Evolutionary conservation across 495 filamentous ascomycete genomes (phyloP), one percentile per base, ranked within the genome.

Genomic region (Neurospora tetraspora): DNA sequence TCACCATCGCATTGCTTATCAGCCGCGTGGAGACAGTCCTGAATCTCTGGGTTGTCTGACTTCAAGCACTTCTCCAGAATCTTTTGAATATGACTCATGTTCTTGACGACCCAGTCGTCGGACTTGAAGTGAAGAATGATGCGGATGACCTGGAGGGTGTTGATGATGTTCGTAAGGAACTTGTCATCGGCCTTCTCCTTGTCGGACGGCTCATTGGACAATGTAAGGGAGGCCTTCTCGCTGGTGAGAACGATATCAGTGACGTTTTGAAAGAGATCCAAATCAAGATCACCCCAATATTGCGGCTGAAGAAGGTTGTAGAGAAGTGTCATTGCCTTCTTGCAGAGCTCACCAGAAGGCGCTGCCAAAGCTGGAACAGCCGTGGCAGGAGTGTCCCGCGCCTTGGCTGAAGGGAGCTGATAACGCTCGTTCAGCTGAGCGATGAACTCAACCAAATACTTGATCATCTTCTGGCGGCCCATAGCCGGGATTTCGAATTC

Each of bases 371-470:
- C 79, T 5, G 85, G 81, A 27, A 84, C 82, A 37, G 82, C 81
- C 39, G 86, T 84, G 7, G 79, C 71, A 3, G 85, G 76, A 10
- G 84, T 75, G 34, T 91, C 88, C 75, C 90, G 90, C 23, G 88
- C 81, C 45, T 89, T 91, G 20, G 89, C 86, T 14, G 92, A 91
- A 7, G 89, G 89, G 39, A 92, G 88, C 68, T 87, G 89, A 82
- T 91, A 97, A 53, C 92, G 88, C 81, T 96, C 94, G 68, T 89
- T 91, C n/a, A 96, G 87, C 31, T 91, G 90, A 8, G 93, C 93
- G 77, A 98, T 97, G 80, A 97, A 97, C 43, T 94, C 91, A 31
- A 97, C 93, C 23, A 98, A 86, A 79, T 98, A 98, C 78, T 94
- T 96, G 59, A 97, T 88, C 82, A 98, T 89, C 77, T 93, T 89